Evolutionary conservation across 331 rosid species (phyloP), one percentile per base, ranked within the genome.

Genomic region (Malus hybrid): DNA sequence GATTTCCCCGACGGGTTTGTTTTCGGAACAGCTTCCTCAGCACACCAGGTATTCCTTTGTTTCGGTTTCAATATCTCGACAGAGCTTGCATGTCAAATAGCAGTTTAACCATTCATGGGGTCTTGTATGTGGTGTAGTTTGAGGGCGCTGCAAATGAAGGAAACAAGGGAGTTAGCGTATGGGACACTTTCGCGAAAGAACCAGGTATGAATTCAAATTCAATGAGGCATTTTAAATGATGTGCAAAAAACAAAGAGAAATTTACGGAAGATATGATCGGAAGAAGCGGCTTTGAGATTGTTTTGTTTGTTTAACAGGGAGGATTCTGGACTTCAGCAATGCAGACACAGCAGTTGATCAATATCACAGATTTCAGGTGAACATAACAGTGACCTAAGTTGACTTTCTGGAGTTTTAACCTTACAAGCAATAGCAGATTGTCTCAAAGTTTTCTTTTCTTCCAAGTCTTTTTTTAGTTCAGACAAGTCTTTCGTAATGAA

Each of bases 21-120:
- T 52, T 93, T 93, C 78, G 97, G 98, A 82, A 93, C 97, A 61
- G 98, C 98, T 83, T 90, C 98, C 67, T 93, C 98, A 22, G 98
- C 98, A 70, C 79, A 84, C 83, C 98, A 93, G 98, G 98, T 93
- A 90, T 28, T 73, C 22, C 39, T 71, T 33, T 56, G 44, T 27
- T n/a, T 60, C 24, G 24, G 66, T 48, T 73, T 79, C 67, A 13
- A 20, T 20, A 68, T 9, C 65, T 31, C 57, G 46, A 14, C 10
- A 24, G 72, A 39, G 27, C 39, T 19, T 56, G 34, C 20, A 71
- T 20, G n/a, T 34, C 36, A 19, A 60, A 36, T 7, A 31, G 59
- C 66, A 20, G 50, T n/a, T 73, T 39, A 69, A 76, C 60, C 13
- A 61, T 55, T 79, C 52, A 24, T 62, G 61, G 15, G 18, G 27